Conservation (phyloP, 345 rosid species). For the Erysimum cheiranthoides region DNA sequence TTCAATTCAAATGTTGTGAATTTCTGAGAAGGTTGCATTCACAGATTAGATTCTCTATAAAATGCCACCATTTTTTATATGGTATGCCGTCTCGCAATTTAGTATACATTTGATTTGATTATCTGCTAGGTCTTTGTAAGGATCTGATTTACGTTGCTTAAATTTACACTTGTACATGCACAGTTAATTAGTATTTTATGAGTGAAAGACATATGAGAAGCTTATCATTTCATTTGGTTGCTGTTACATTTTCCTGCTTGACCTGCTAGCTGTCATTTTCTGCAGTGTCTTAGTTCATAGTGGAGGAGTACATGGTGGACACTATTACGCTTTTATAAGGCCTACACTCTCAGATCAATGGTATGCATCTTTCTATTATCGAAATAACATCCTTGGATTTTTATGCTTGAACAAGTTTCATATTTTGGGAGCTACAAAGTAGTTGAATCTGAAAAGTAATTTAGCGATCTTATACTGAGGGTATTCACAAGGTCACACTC, state of each 20-base stretch:
- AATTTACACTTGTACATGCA: slow-evolving; percentile 21
- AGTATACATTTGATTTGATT: slow-evolving; percentile 2
- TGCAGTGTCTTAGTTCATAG: slow-evolving; percentile 96
- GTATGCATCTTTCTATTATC: slow-evolving; percentile 50
- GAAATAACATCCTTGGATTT: not conserved
- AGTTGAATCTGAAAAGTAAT: slow-evolving; percentile 19
- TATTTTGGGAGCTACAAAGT: slow-evolving; percentile 4
- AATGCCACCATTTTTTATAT: not conserved
- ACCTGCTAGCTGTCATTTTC: slow-evolving; percentile 42
- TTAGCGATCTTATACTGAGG: slow-evolving; percentile 4
- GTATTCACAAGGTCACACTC: slow-evolving; percentile 10
- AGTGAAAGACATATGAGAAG: slow-evolving; percentile 20
- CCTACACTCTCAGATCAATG: slow-evolving; percentile 95
- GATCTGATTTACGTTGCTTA: slow-evolving; percentile 19
- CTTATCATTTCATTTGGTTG: slow-evolving; percentile 29
- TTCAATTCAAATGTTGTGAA: slow-evolving; percentile 20
- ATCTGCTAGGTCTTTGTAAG: slow-evolving; percentile 12
- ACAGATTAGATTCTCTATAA: slow-evolving; percentile 24
- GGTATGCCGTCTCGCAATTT: not conserved
- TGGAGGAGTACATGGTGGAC: slow-evolving; percentile 98
- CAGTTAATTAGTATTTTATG: slow-evolving; percentile 18
- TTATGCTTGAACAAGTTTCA: not conserved
- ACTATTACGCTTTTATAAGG: slow-evolving; percentile 96
- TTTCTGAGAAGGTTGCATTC: slow-evolving; percentile 18
- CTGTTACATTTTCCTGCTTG: slow-evolving; percentile 22